Percentiles rank a stretch among this genome's conserved stretches.
Evolutionary conservation across 805 yeast genomes (phyloP).

Genomic region (Limtongozyma cylindracea): DNA sequence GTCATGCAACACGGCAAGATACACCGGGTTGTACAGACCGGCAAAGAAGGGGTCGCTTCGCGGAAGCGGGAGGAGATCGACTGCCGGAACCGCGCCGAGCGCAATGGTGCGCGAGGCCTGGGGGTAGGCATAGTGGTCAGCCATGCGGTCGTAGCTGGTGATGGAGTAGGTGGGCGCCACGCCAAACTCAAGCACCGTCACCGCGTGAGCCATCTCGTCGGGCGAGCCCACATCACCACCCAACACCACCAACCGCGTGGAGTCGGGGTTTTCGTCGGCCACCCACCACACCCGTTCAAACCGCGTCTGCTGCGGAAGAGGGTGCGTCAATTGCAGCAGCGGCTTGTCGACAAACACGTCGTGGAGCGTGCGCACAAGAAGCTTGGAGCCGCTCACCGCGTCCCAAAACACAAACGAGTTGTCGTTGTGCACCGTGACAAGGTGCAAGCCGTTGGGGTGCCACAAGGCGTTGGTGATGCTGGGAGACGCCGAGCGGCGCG

Average conservation of each 20-base stretch:
- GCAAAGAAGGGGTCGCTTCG: no score
- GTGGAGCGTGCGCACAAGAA: constrained; percentile 49
- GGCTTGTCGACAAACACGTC: constrained; percentile 40
- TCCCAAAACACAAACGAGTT: constrained; percentile 89
- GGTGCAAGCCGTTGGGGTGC: constrained; percentile 85
- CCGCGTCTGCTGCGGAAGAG: no score
- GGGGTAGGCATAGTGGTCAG: constrained; percentile 42
- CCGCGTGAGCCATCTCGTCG: no score
- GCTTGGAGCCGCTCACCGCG: constrained; percentile 42
- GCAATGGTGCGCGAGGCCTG: no score
- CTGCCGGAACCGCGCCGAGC: no score
- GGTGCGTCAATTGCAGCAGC: constrained; percentile 6
- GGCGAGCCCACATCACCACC: constrained; percentile 29
- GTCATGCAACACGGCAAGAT: no score
- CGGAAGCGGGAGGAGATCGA: no score
- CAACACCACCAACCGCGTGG: constrained; percentile 43
- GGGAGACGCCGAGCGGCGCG: constrained; percentile 11
- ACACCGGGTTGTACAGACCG: no score
- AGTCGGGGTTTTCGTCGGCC: constrained; percentile 57
- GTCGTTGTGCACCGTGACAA: constrained; percentile 57
- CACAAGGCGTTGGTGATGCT: constrained; percentile 29
- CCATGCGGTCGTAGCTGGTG: constrained; percentile 69
- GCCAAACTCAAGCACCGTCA: constrained; percentile 48
- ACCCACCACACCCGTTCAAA: no score
- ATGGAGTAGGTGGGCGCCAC: constrained; percentile 53